These are phyloP conservation scores for Penicillium cinerascens DNA, from an alignment of 495 filamentous ascomycete genomes.

Conservation along the genomic window DNA sequence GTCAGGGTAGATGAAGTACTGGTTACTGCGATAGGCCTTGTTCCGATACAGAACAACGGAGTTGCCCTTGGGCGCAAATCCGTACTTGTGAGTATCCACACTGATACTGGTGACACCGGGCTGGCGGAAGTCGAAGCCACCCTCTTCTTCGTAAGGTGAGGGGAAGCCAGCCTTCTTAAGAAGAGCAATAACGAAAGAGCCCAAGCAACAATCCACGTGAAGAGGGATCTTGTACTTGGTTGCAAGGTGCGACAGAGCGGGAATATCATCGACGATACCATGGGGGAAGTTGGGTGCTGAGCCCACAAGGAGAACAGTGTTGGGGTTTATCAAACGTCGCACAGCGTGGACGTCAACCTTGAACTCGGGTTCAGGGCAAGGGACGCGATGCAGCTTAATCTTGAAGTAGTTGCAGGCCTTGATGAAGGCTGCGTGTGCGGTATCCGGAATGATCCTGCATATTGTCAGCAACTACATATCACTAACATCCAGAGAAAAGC, in stretches of 20 bases:
- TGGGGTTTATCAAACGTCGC: conserved; percentile 84
- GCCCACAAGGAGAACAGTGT: conserved; percentile 94
- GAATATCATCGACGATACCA: conserved; percentile 94
- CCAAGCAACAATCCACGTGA: conserved; percentile 96
- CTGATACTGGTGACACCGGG: conserved; percentile 92
- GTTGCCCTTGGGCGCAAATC: conserved; percentile 97
- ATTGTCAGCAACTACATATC: conserved; percentile 16
- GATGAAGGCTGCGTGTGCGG: conserved; percentile 91
- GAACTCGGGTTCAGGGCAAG: conserved; percentile 80
- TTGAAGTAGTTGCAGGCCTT: conserved; percentile 94
- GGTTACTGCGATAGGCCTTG: conserved; percentile 69
- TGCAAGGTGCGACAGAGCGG: conserved; percentile 79
- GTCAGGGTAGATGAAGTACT: conserved; percentile 93
- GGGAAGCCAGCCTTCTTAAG: conserved; percentile 85
- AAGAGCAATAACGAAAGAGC: conserved; percentile 90
- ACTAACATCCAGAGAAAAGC: background rate
- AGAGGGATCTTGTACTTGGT: conserved; percentile 73
- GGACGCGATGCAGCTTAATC: conserved; percentile 88
- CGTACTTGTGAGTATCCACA: conserved; percentile 98
- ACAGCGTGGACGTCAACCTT: conserved; percentile 76
- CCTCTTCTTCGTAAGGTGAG: conserved; percentile 56
- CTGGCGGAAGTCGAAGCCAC: conserved; percentile 89
- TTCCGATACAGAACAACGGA: conserved; percentile 87
- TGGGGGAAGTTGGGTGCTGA: conserved; percentile 97
- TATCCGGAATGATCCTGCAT: conserved; percentile 85